Base-by-base conservation (phyloP, 1,284 basidiomycete species). In the Ustilago vetiveriae region DNA sequence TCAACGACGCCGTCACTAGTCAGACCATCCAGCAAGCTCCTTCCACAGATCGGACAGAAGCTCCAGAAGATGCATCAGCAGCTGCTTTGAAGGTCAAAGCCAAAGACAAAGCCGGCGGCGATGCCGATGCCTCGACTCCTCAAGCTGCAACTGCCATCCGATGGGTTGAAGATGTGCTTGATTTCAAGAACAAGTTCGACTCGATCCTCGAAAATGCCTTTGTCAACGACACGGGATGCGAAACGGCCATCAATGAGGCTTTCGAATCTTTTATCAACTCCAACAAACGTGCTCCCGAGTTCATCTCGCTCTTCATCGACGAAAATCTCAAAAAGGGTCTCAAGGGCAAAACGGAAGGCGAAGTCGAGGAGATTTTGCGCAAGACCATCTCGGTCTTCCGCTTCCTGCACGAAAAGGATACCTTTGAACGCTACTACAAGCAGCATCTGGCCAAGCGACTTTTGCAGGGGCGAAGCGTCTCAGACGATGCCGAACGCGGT, bases 381-480 rank as follows among this genome's bases (percentile, higher is more conserved):
- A 96, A 95, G 84, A 96, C 95, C 0, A 95, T 98, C 80, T 91
- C 89, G 2, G 87, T 98, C 23, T 99, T 98, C 88, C 88, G 96
- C 54, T 98, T 90, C 84, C 86, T 98, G 60, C 87, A 89, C 9
- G 94, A 98, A 83, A 98, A 98, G 84, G 96, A 99, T 81, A 88
- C 94, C 21, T 99, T 99, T 79, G 96, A 99, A 83, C 88, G 92
- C 22, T 98, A 98, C 83, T 99, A 98, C 85, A 98, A 98, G 84
- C 87, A 87, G 21, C 96, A 98, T 81, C 88, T 99, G 17, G 92
- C 95, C 10, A 93, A 94, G 80, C 91, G 96, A 36, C 85, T 99
- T 9, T 86, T 98, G 26, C 87, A 89, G 38, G 89, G 88, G 11
- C 89, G 93, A 17, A 95, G 92, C 26, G 90, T 94, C 3, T 95